Evolutionary conservation across 768 basidiomycete genomes (phyloP).

Genomic region (Russula earlei): DNA sequence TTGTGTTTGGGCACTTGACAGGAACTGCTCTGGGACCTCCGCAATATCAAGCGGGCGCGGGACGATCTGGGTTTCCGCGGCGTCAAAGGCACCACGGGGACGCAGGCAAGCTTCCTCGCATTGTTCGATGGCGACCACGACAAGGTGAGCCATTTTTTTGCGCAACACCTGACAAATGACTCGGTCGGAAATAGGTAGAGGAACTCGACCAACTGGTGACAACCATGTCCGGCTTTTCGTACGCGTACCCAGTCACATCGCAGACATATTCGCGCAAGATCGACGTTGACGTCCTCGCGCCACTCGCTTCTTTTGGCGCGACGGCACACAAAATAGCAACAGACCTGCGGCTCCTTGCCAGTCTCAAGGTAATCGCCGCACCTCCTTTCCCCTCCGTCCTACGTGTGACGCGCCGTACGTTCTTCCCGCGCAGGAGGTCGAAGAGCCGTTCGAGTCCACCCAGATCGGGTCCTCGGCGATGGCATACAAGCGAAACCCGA

Average conservation of each 20-base stretch:
- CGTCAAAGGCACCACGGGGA: slow-evolving; percentile 99
- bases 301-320: slow-evolving; percentile 82
- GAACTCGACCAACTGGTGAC: slow-evolving; percentile 84
- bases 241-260: slow-evolving; percentile 95
- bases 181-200: slow-evolving; percentile 50
- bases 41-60: slow-evolving; percentile 82
- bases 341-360: slow-evolving; percentile 87
- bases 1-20: slow-evolving; percentile 23
- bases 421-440: slow-evolving; percentile 59
- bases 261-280: slow-evolving; percentile 99
- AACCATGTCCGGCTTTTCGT: slow-evolving; percentile 82
- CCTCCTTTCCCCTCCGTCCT: not conserved
- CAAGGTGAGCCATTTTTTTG: slow-evolving; percentile 43
- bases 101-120: slow-evolving; percentile 90
- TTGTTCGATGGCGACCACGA: slow-evolving; percentile 93
- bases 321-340: slow-evolving; percentile 98
- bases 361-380: slow-evolving; percentile 59
- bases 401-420: not conserved
- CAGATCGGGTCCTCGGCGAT: slow-evolving; percentile 97
- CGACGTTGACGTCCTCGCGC: slow-evolving; percentile 85
- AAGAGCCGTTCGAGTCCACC: slow-evolving; percentile 97
- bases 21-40: slow-evolving; percentile 94
- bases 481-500: slow-evolving; percentile 99
- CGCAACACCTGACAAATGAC: not conserved
- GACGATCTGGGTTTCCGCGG: slow-evolving; percentile 95